Evolutionary conservation across 257 asterid genomes (phyloP), one percentile per base, ranked within the genome.

Genomic region (Thymus mandschuricus): DNA sequence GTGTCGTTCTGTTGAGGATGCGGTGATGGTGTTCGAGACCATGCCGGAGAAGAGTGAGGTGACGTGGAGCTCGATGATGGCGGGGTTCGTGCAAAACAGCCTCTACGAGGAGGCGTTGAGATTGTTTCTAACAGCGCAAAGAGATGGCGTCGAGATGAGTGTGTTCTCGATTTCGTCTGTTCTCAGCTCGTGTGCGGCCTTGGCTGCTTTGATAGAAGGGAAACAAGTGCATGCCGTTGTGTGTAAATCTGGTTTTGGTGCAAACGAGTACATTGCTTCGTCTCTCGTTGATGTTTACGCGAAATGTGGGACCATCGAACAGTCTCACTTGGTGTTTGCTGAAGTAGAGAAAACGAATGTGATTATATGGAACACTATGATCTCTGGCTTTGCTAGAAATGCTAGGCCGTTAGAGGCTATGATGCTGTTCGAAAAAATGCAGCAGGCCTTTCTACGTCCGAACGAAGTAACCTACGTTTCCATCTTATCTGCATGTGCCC

Each of bases 51-150:
- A 78, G 77, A 89, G 84, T 66, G 95, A 78, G n/a, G 95, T 94
- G 64, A 83, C 96, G 10, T 94, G 98, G 98, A 88, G 97, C 78
- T 89, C 99, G 15, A 91, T 94, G 99, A 81, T 94, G 74, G 89
- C 92, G 15, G 98, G 98, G 5, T 81, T 82, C 65, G 95, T 88
- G 51, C 90, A 84, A 45, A 91, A 88, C 29, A 89, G 83, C 71
- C 88, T 88, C 51, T 79, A 85, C 34, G 95, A 89, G 80, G 98
- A 91, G 76, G 98, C 95, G 8, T 51, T 91, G 51, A 33, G 68
- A 58, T 75, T 89, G 79, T 85, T 94, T 61, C 86, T 58, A 8
- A 71, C 74, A 54, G 87, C 88, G 2, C 88, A 77, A 54, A 81
- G 83, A 54, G 54, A 49, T 2, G 68, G 73, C 10, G 41, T 86